Base-by-base conservation (phyloP, 75 land plant genomes). In the Gnetum montanum region DNA sequence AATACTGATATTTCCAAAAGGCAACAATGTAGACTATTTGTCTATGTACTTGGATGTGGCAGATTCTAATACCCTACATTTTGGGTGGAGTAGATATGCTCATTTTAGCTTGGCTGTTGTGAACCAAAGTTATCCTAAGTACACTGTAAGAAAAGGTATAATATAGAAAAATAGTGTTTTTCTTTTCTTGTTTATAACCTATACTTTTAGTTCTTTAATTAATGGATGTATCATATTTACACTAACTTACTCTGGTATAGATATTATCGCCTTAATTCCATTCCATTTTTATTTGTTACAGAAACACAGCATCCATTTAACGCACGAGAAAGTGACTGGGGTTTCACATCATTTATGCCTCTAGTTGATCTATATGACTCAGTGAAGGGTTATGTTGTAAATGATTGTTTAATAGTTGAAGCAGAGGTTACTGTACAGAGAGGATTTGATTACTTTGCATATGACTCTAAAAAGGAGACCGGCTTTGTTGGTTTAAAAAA, bases 281-380 rank as follows among this genome's bases (percentile, higher is more conserved):
- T 46, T 25, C 8, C 19, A 46, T 18, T 46, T 46, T 25, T 49
- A 34, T n/a, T 49, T 28, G 66, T 52, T 60, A 38, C 85, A 90
- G 97, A 90, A 43, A 83, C 97, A 8, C 93, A 86, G 48, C 97
- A 86, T 53, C 93, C 83, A 34, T 90, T 90, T 55, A 90, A 84
- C 71, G 82, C 77, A 13, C 67, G 93, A 53, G 88, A 87, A 59
- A 90, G 97, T 64, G 93, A 90, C 64, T 90, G 97, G 97, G 97
- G 97, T 61, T 90, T 90, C 69, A 90, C 97, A 31, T 90, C 97
- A 8, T 90, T 90, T 58, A 90, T 90, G 97, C 76, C 93, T 27
- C 76, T 90, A 7, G 60, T 73, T 61, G 97, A 90, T 8, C 74
- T 90, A 26, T 86, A 90, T 72, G 93, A 90, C 43, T 77, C 86